phyloP scores from a whole-genome alignment of 169 alveolate genomes.

The Eimeria necatrix region DNA sequence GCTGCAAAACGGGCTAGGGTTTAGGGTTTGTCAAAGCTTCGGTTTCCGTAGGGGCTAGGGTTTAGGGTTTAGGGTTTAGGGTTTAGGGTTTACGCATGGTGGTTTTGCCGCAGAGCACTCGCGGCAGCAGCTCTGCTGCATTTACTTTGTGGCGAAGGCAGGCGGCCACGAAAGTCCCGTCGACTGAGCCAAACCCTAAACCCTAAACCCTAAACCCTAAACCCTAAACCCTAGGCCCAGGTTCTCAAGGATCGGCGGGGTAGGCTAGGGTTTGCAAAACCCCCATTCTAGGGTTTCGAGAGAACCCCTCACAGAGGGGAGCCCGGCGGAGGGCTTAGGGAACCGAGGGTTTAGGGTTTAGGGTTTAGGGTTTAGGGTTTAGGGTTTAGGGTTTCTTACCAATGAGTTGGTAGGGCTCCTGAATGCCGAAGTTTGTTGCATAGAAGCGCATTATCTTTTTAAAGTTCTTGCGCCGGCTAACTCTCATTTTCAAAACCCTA shows the following conservation, averaged over 20 bases:
- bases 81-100: slow-evolving; percentile 39
- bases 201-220: slow-evolving; percentile 15
- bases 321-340: too few relatives aligned
- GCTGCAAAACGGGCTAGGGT: not conserved
- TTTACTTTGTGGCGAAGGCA: slow-evolving; percentile 18
- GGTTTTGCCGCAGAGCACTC: slow-evolving; percentile 39
- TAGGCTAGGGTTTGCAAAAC: too few relatives aligned
- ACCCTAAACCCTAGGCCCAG: not conserved
- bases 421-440: slow-evolving; percentile 60
- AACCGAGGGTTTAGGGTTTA: slow-evolving; percentile 27
- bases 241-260: too few relatives aligned
- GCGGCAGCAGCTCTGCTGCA: slow-evolving; percentile 15
- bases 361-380: slow-evolving; percentile 33
- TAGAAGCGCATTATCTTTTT: slow-evolving; percentile 71
- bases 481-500: slow-evolving; percentile 43
- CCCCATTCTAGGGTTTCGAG: too few relatives aligned
- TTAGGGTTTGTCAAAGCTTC: not conserved
- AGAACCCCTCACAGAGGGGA: too few relatives aligned
- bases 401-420: slow-evolving; percentile 64
- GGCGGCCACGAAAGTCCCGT: slow-evolving; percentile 5
- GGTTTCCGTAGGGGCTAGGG: not conserved
- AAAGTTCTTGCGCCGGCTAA: slow-evolving; percentile 39
- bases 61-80: slow-evolving; percentile 31
- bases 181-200: too few relatives aligned
- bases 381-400: slow-evolving; percentile 52